phyloP scores from a whole-genome alignment of 2,329 filamentous ascomycete species.

The Mollisiaceae sp. region DNA sequence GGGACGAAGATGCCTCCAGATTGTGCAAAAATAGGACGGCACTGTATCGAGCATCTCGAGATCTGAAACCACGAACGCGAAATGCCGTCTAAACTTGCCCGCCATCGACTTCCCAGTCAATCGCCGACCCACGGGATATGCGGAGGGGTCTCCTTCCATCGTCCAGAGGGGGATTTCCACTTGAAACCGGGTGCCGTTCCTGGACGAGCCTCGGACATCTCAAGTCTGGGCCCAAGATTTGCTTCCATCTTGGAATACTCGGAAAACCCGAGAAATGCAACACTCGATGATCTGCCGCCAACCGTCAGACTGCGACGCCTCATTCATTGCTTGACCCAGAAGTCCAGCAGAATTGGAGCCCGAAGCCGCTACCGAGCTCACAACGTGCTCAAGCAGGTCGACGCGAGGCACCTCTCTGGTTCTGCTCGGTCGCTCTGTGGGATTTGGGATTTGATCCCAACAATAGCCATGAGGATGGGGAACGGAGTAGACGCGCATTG shows the following conservation, averaged over 20 bases:
- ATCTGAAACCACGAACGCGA: slow-evolving; percentile 10
- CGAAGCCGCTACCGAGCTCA: background rate
- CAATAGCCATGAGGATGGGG: slow-evolving; percentile 19
- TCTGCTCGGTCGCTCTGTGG: slow-evolving; percentile 7
- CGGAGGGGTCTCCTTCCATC: background rate
- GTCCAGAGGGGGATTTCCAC: background rate
- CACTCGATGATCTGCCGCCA: slow-evolving; percentile 11
- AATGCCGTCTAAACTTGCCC: slow-evolving; percentile 1
- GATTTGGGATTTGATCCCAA: too few species aligned
- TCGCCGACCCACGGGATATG: background rate
- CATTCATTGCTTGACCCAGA: background rate
- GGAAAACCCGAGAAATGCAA: slow-evolving; percentile 2
- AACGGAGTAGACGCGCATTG: slow-evolving; percentile 15
- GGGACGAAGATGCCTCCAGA: slow-evolving; percentile 5
- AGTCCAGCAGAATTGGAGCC: slow-evolving; percentile 2
- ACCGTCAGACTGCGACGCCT: background rate
- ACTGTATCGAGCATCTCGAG: slow-evolving; percentile 1
- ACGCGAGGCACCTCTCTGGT: slow-evolving; percentile 17
- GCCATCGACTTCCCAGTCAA: background rate
- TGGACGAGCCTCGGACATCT: slow-evolving; percentile 10
- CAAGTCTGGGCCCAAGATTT: background rate
- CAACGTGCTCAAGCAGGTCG: background rate
- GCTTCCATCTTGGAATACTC: background rate
- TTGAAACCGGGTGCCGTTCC: slow-evolving; percentile 1
- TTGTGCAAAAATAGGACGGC: background rate